Evolutionary conservation across 2,329 filamentous ascomycete species (phyloP), one percentile per base, ranked within the genome.

Genomic region (Stenocarpella maydis): DNA sequence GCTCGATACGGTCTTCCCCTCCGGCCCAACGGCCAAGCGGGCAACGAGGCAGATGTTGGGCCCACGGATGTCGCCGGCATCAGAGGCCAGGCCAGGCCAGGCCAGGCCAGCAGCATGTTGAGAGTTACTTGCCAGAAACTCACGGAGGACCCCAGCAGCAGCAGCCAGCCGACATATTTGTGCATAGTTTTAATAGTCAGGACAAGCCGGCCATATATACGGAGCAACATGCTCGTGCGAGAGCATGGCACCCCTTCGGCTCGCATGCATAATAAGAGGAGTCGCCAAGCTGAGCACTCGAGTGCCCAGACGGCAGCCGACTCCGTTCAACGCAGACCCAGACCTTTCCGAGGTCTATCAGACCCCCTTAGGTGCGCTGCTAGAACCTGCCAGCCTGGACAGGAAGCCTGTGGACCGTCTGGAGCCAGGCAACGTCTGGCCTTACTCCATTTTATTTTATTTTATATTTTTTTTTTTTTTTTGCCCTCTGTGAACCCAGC

Each of bases 221-320:
- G 43, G 43, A 47, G 58, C 12, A 37, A 37, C 10, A 10, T 49
- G 14, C 58, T 63, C 58, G 43, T 63, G 37, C 49, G 55, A 17
- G 12, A 47, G 55, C 17, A 61, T 45, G 41, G 28, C 24, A 4
- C 14, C 9, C 26, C 21, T 19, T 26, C 41, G 55, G 41, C 26
- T 3, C 34, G 19, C 26, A 61, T 61, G 58, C 58, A 63, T 19
- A 28, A 63, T 19, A 28, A 10, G 58, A 37, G 58, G 58, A 49
- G 58, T 19, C 43, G 58, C 41, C 43, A 47, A 49, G 43, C 58
- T 37, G 43, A 24, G n/a, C 28, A 31, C 43, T 37, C 26, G 34
- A 34, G 58, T 49, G 58, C 58, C 58, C 43, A 63, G 58, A 63
- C 58, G 58, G 28, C n/a, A 63, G 58, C 43, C 26, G 43, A 63